Conservation (phyloP, 495 filamentous ascomycete genomes). For the Podospora didyma region DNA sequence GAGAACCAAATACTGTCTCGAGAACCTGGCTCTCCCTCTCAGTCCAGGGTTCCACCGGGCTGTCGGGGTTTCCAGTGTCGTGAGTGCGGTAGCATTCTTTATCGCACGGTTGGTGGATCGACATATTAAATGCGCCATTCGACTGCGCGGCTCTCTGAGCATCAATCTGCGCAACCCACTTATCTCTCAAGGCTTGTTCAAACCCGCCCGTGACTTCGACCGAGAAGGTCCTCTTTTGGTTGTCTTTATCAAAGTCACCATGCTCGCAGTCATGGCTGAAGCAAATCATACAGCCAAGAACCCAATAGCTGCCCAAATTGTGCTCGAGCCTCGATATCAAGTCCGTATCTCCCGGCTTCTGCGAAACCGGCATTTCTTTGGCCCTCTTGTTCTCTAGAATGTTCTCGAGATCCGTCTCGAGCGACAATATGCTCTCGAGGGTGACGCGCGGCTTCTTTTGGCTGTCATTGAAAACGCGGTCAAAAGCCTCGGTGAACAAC, state of each 20-base stretch:
- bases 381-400: slow-evolving; percentile 42
- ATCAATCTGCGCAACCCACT: slow-evolving; percentile 24
- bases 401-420: slow-evolving; percentile 41
- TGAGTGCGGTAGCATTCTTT: slow-evolving; percentile 39
- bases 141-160: slow-evolving; percentile 11
- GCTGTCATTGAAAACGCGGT: slow-evolving; percentile 35
- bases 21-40: slow-evolving; percentile 38
- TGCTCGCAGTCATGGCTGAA: slow-evolving; percentile 48
- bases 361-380: slow-evolving; percentile 37
- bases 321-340: slow-evolving; percentile 31
- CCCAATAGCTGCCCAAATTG: slow-evolving; percentile 38
- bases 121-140: slow-evolving; percentile 5
- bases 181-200: slow-evolving; percentile 14
- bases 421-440: slow-evolving; percentile 39
- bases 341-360: slow-evolving; percentile 17
- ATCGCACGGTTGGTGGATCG: slow-evolving; percentile 27
- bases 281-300: slow-evolving; percentile 44
- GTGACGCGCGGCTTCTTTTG: slow-evolving; percentile 23
- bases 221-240: slow-evolving; percentile 41
- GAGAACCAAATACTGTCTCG: slow-evolving; percentile 31
- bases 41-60: slow-evolving; percentile 28
- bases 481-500: slow-evolving; percentile 41
- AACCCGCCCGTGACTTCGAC: slow-evolving; percentile 29
- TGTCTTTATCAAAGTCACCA: slow-evolving; percentile 44
- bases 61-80: slow-evolving; percentile 22